Evolutionary conservation across 768 basidiomycete species (phyloP), one percentile per base, ranked within the genome.

Genomic region (Auriscalpium microsporum): DNA sequence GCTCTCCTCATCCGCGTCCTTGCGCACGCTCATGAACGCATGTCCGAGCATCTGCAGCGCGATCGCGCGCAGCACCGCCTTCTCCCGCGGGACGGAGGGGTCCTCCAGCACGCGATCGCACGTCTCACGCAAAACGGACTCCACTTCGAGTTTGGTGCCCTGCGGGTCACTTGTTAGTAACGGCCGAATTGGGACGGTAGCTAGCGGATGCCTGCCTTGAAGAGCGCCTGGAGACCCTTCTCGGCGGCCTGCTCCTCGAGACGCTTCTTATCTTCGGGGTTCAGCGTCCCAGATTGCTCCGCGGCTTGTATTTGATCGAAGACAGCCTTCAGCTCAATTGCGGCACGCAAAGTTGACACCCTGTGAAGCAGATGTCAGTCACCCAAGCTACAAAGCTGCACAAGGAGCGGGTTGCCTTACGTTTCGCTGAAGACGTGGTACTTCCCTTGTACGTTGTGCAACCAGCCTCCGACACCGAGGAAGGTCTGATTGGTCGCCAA

Each of bases 381-480:
- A 47, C 40, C 9, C 28, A 47, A 17, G 2, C 11, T 17, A 2
- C 14, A 40, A 2, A 52, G 34, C 52, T 33, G 40, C 11, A 8
- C 17, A 13, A 21, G 13, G 28, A n/a, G 56, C 38, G 47, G 48
- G 45, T n/a, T 4, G 1, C 75, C 88, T 62, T 59, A 90, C 88
- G 90, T 93, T 73, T 94, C 91, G 66, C 90, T 92, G 69, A 95
- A 89, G 16, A 94, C 87, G 64, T 94, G 91, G 50, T 92, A 94
- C 71, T 91, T 93, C 11, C 88, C 89, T 67, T 91, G 89, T 3
- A 93, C 89, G 54, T 90, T 90, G 68, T 94, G 92, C 56, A 94
- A 67, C 92, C 92, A 95, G 8, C 93, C 92, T 11, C 92, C 92
- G 14, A 95, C 85, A 28, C 92, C 92, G 49, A 92, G 74, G 10